These are phyloP conservation scores for Leccinum truebloodii DNA, from an alignment of 768 basidiomycete species.

Conservation along the genomic window DNA sequence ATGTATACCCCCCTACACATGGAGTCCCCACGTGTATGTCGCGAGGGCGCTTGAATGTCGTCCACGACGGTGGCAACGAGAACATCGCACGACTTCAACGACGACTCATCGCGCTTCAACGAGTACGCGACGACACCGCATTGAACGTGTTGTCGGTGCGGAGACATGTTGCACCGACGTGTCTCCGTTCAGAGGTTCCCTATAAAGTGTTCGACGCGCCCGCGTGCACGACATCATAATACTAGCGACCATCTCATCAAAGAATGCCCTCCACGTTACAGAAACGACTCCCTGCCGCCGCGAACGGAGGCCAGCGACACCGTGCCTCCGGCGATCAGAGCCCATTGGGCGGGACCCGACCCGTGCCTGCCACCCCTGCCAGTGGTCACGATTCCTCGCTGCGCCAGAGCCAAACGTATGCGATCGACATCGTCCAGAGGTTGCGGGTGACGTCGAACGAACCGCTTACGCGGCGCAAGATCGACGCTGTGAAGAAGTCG, in stretches of 20 bases:
- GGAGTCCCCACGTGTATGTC: conserved; percentile 25
- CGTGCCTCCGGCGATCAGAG: conserved; percentile 10
- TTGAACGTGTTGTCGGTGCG: conserved; percentile 17
- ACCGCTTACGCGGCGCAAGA: conserved; percentile 26
- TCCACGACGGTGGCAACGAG: conserved; percentile 2
- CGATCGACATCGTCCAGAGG: conserved; percentile 34
- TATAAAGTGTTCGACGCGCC: conserved; percentile 25
- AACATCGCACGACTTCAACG: conserved; percentile 15
- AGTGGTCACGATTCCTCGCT: neutral
- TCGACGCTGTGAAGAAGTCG: conserved; percentile 34
- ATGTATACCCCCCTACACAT: conserved; percentile 22
- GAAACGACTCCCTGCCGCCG: conserved; percentile 14
- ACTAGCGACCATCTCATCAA: neutral
- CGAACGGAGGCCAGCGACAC: neutral
- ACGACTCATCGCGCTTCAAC: conserved; percentile 14
- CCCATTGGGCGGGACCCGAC: neutral
- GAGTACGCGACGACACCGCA: conserved; percentile 16
- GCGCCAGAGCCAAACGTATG: conserved; percentile 20
- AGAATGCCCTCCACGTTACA: conserved; percentile 23
- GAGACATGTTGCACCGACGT: conserved; percentile 23
- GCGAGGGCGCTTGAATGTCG: conserved; percentile 17
- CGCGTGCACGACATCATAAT: neutral
- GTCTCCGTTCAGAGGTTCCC: conserved; percentile 3
- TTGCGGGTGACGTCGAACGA: conserved; percentile 30
- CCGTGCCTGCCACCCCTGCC: neutral